These are phyloP conservation scores for Periconia sp. DNA, from an alignment of 2,329 filamentous ascomycete species.

Conservation along the genomic window DNA sequence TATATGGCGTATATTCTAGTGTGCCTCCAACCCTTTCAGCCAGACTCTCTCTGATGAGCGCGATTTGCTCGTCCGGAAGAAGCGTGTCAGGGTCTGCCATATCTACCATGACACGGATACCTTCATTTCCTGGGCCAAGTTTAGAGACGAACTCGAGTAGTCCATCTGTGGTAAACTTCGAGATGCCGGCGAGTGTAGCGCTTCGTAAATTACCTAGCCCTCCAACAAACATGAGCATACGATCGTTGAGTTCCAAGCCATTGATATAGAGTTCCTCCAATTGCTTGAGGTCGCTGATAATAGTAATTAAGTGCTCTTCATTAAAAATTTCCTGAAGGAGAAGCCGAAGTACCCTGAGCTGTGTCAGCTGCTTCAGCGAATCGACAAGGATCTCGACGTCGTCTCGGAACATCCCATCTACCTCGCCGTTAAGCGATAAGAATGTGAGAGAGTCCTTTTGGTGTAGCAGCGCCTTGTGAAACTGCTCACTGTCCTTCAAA, in stretches of 20 bases:
- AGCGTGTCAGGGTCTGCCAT: constrained; percentile 52
- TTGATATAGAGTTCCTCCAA: constrained; percentile 65
- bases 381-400: constrained; percentile 57
- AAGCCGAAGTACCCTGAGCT: constrained; percentile 60
- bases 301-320: constrained; percentile 55
- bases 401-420: constrained; percentile 54
- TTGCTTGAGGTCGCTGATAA: constrained; percentile 53
- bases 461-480: constrained; percentile 59
- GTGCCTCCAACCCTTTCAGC: constrained; percentile 49
- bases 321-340: constrained; percentile 60
- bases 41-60: constrained; percentile 46
- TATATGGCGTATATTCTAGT: constrained; percentile 51
- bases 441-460: constrained; percentile 59
- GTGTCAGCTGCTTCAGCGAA: constrained; percentile 58
- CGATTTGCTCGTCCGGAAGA: constrained; percentile 48
- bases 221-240: constrained; percentile 53
- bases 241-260: constrained; percentile 60
- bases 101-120: constrained; percentile 52
- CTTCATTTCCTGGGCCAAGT: constrained; percentile 50
- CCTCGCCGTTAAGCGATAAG: constrained; percentile 55
- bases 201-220: constrained; percentile 56
- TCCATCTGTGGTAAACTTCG: constrained; percentile 60
- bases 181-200: constrained; percentile 62
- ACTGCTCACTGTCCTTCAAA: constrained; percentile 56
- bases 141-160: constrained; percentile 54